Evolutionary conservation across 2,329 filamentous ascomycete species (phyloP), one percentile per base, ranked within the genome.

Genomic region (Endocalyx cinctus): DNA sequence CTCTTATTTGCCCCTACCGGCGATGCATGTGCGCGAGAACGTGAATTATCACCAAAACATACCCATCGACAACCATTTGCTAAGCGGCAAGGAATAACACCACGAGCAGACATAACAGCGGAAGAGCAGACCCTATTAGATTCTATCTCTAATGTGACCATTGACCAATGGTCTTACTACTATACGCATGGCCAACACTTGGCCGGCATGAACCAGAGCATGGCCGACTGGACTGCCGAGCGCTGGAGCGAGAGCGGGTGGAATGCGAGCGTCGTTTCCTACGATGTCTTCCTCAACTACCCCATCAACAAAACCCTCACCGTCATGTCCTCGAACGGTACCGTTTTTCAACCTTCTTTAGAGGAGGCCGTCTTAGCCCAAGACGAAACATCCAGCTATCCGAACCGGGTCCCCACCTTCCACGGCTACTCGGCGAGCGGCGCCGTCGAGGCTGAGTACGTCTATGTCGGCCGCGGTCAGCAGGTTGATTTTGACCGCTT

Each of bases 401-500:
- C 70, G 5, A 73, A 85, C 41, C 69, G 83, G 17, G 72, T 89
- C 15, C 85, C 86, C 5, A 86, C 81, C 0, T 94, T 90, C 60
- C 83, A 92, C 45, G 87, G 85, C 10, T 94, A 92, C 54, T 87
- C 84, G 1, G 85, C 85, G 0, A 82, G 67, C 20, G 87, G 87
- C 0, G 85, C 85, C 52, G 84, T 84, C 11, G 85, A 82, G 0
- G 84, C 78, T 1, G 75, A 77, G 41, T 89, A 80, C 44, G 79
- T 89, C 12, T 94, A 81, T 51, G 81, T 77, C 35, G 89, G 89
- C 55, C 86, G 83, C 37, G 86, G 86, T 13, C 84, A 81, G 2
- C 84, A 77, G 46, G 62, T 70, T 15, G 86, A 92, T 50, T 92
- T 81, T 40, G 75, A 87, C 38, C 80, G 85, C 31, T 64, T 92